Base-by-base conservation (phyloP, 1,139 yeast species). In the Taphrina deformans region DNA sequence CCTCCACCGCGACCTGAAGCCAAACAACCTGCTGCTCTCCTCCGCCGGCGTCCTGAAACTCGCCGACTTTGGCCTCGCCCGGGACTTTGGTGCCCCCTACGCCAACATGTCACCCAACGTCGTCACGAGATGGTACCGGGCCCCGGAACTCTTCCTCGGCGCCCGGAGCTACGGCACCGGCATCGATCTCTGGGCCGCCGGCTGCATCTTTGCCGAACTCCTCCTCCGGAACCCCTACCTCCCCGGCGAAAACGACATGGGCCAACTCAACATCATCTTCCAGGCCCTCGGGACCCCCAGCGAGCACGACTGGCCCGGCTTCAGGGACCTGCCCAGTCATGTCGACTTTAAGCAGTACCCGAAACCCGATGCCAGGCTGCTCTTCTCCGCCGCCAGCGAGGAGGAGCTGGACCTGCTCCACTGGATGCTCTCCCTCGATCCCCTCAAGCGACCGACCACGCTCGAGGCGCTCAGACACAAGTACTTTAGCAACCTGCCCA, bases 211-310 rank as follows among this genome's bases (percentile, higher is more conserved):
- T 78, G 98, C 98, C 0, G 99, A 93, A 73, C 79, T 93, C 71
- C 91, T 93, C 97, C 79, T 93, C 70, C 81, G 99, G 73, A 89
- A 90, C 1, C 99, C 99, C 0, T 93, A 93, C 74, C 78, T 95
- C 59, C 96, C 99, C 0, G 99, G 98, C 0, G 85, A 84, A 70
- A 93, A 89, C 70, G 99, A 93, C 75, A 77, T 85, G 0, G 96
- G 92, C 72, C 99, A 93, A 74, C 78, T 92, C 48, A 96, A 88
- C 66, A 88, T 91, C 12, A 93, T 98, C 0, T 92, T 93, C 73
- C 83, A 91, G 71, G 99, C 99, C 0, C 78, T 92, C 69, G 99
- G 99, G 0, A 91, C 99, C 0, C 99, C 99, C 1, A 89, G 96
- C 0, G 97, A 92, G 71, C 86, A 82, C 52, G 85, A 80, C 1